phyloP scores from a whole-genome alignment of 148 eudicot species.

The Polygonum maritimum region DNA sequence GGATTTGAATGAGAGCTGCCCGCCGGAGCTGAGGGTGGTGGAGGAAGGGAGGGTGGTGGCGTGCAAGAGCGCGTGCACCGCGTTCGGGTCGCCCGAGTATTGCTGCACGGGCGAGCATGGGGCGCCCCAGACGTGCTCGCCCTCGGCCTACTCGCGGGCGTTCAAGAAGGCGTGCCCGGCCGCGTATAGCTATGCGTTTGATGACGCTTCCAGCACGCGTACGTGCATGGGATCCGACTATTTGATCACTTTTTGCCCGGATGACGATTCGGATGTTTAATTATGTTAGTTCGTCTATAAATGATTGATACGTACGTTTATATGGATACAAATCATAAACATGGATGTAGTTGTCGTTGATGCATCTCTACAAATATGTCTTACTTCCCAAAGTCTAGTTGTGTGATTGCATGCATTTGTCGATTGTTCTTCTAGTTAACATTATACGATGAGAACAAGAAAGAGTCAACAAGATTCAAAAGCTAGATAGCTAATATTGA shows the following conservation, averaged over 20 bases:
- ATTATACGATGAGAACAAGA: too few species aligned
- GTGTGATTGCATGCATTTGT: too few species aligned
- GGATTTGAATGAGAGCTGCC: not conserved
- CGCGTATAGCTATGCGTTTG: not conserved
- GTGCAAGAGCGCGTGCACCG: slow-evolving; percentile 2
- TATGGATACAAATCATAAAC: too few species aligned
- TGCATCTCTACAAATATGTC: too few species aligned
- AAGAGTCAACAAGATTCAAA: too few species aligned
- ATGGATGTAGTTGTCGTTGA: too few species aligned
- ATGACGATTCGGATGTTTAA: not conserved
- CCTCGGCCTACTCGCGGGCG: not conserved
- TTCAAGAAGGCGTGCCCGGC: slow-evolving; percentile 5
- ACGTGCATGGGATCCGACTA: not conserved
- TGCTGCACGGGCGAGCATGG: not conserved
- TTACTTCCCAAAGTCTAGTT: too few species aligned
- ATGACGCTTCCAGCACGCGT: not conserved
- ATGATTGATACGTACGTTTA: not conserved
- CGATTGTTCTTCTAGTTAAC: too few species aligned
- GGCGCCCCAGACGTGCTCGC: not conserved
- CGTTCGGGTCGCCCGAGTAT: not conserved
- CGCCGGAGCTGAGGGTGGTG: slow-evolving; percentile 2
- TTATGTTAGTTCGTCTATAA: not conserved
- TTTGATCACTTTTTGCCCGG: slow-evolving; percentile 2
- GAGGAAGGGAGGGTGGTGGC: not conserved
- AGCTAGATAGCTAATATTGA: too few species aligned